Base-by-base conservation (phyloP, 129 eudicot genomes). In the Flaveria bidentis region DNA sequence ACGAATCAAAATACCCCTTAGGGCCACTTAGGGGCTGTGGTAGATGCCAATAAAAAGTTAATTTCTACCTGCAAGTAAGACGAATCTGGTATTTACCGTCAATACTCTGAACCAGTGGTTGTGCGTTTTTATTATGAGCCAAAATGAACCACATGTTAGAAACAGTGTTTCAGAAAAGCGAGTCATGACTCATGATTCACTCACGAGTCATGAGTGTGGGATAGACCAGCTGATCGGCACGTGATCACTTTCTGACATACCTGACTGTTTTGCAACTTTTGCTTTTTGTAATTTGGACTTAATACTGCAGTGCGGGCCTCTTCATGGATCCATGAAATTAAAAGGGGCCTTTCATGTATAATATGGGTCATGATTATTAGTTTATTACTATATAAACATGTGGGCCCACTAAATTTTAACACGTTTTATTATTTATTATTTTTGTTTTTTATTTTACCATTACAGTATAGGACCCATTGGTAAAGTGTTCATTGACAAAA, bases 181-280 rank as follows among this genome's bases (percentile, higher is more conserved):
- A 42, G 22, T 46, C 25, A 30, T 20, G 57, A 5, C 36, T n/a
- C 12, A 30, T 20, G 57, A 5, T 15, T n/a, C 12, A 45, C 12
- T 45, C 56, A 4, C 17, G 60, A 53, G 60, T 53, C 23, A 53
- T 53, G 60, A 15, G 56, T 17, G 10, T 58, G 67, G 23, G n/a
- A 58, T 78, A 30, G 42, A 70, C 9, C 30, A 58, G 65, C 42
- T 17, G 72, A 78, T 78, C 60, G 44, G 45, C 82, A 69, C 82
- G 72, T 78, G 82, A 78, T 71, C 65, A 2, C 18, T 61, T 22
- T 18, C 82, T 71, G 77, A 71, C 82, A 71, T 61, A 17, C 18
- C 52, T 69, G 68, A 46, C 39, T 60, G 36, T 30, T 61, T 42
- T 55, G 5, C 16, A 0, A 12, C 46, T 77, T 42, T 57, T 49